phyloP scores from a whole-genome alignment of 192 early-diverging fungal species.

The Coemansia sp. region DNA sequence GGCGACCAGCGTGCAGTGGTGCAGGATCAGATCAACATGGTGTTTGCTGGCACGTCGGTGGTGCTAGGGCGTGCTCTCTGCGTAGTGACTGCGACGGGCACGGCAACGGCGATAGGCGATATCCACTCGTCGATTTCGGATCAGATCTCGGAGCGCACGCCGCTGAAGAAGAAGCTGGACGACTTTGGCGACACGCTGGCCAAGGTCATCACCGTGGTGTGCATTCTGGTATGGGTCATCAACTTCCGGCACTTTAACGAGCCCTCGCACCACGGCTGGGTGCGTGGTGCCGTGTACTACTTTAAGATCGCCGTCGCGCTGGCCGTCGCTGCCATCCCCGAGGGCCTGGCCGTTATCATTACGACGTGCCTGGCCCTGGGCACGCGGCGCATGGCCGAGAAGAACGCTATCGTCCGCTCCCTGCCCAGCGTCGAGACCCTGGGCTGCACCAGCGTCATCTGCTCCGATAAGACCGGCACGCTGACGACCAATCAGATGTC shows the following conservation, averaged over 20 bases:
- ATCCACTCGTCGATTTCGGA: slow-evolving; percentile 86
- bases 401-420: slow-evolving; percentile 93
- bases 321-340: slow-evolving; percentile 98
- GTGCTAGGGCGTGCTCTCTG: slow-evolving; percentile 87
- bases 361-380: slow-evolving; percentile 97
- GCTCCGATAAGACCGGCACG: slow-evolving; percentile 99
- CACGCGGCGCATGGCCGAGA: slow-evolving; percentile 94
- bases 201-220: slow-evolving; percentile 60
- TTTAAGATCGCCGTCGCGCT: slow-evolving; percentile 99
- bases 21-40: slow-evolving; percentile 96
- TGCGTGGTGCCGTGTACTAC: slow-evolving; percentile 96
- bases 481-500: slow-evolving; percentile 99
- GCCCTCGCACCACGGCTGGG: slow-evolving; percentile 83
- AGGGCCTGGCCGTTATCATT: slow-evolving; percentile 97
- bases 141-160: slow-evolving; percentile 90
- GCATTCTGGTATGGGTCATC: slow-evolving; percentile 96
- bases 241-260: slow-evolving; percentile 98
- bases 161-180: slow-evolving; percentile 92
- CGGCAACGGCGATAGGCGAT: slow-evolving; percentile 87
- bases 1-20: slow-evolving; percentile 64
- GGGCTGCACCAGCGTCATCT: slow-evolving; percentile 96
- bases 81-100: slow-evolving; percentile 87
- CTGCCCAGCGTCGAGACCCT: slow-evolving; percentile 94
- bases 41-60: slow-evolving; percentile 96
- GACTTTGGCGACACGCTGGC: slow-evolving; percentile 91